Percentiles rank a stretch among this genome's conserved stretches.
Evolutionary conservation across 225 moss, liverwort and hornwort genomes (phyloP).

Genomic region (Thuidium tamariscinum): DNA sequence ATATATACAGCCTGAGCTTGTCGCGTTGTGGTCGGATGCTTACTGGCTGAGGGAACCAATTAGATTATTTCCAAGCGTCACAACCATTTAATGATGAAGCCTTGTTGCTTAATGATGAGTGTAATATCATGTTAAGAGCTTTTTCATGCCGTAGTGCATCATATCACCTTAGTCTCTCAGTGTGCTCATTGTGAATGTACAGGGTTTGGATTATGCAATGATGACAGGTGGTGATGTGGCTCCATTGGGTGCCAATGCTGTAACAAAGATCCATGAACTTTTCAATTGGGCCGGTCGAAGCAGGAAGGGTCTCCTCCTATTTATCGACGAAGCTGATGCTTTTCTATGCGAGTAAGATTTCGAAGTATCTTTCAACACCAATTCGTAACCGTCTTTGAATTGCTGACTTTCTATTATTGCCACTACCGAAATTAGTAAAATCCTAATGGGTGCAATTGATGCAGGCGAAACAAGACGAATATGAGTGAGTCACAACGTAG

Average conservation of each 20-base stretch:
- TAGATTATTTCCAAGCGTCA: neutral
- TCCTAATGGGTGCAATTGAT: constrained; percentile 1
- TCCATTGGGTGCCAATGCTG: constrained; percentile 79
- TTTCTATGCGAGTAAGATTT: constrained; percentile 65
- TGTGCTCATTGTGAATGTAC: neutral
- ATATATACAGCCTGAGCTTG: neutral
- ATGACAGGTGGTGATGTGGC: constrained; percentile 99
- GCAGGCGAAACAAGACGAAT: constrained; percentile 66
- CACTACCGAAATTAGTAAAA: neutral
- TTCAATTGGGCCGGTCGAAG: constrained; percentile 90
- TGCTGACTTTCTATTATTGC: neutral
- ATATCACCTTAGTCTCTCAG: neutral
- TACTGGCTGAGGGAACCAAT: neutral
- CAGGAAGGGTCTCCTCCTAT: constrained; percentile 75
- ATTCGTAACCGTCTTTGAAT: neutral
- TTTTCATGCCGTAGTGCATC: neutral
- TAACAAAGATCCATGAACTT: constrained; percentile 90
- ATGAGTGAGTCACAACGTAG: constrained; percentile 98
- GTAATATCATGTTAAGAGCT: neutral
- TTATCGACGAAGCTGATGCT: constrained; percentile 97
- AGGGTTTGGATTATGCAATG: constrained; percentile 91
- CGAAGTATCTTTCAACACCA: neutral
- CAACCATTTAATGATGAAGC: neutral
- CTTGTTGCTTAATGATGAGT: neutral
- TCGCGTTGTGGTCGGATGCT: neutral